Evolutionary conservation across 257 asterid genomes (phyloP).

Genomic region (Solanum neorickii): DNA sequence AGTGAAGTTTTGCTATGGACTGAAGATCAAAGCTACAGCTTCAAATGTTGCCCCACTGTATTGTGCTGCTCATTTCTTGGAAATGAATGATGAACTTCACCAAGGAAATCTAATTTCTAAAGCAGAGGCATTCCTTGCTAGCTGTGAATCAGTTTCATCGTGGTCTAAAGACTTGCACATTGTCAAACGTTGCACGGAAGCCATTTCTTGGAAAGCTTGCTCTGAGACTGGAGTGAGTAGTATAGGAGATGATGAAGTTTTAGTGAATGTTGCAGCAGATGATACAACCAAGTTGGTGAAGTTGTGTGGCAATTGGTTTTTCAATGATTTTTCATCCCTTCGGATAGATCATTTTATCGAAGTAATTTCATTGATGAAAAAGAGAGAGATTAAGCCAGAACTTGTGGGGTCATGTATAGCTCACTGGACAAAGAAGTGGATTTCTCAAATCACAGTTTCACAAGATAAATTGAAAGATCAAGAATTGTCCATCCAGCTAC

Average conservation of each 20-base stretch:
- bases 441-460: slow-evolving; percentile 4
- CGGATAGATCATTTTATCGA: slow-evolving; percentile 18
- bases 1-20: slow-evolving; percentile 20
- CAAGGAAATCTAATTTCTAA: slow-evolving; percentile 14
- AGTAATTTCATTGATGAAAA: slow-evolving; percentile 10
- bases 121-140: slow-evolving; percentile 15
- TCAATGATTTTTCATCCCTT: slow-evolving; percentile 16
- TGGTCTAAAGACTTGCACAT: slow-evolving; percentile 15
- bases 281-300: not conserved
- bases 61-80: slow-evolving; percentile 22
- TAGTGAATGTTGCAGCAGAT: not conserved
- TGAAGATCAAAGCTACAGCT: slow-evolving; percentile 16
- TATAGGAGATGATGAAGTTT: not conserved
- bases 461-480: not conserved
- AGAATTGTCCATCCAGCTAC: slow-evolving; percentile 4
- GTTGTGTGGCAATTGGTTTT: slow-evolving; percentile 13
- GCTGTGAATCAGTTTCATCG: slow-evolving; percentile 17
- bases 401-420: slow-evolving; percentile 17
- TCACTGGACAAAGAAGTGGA: slow-evolving; percentile 26
- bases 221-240: not conserved
- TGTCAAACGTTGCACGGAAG: not conserved
- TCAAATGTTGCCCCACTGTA: slow-evolving; percentile 15
- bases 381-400: slow-evolving; percentile 9
- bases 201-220: slow-evolving; percentile 16
- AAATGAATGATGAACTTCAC: slow-evolving; percentile 18